Evolutionary conservation across 2,329 filamentous ascomycete species (phyloP).

Genomic region (Pseudogymnoascus sp.): DNA sequence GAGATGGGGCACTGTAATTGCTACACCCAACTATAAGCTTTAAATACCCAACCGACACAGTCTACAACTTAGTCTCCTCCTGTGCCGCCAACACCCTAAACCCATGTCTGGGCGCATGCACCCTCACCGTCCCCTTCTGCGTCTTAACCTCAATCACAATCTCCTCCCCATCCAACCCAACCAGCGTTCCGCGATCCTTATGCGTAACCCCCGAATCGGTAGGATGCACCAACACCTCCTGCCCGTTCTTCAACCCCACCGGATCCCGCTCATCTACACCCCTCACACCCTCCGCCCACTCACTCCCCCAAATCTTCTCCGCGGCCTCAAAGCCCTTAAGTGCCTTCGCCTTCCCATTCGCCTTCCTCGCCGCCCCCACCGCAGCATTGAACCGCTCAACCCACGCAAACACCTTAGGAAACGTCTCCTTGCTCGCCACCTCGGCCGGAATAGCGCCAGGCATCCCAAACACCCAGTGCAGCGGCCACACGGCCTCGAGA

Average conservation of each 20-base stretch:
- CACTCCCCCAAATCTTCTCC: conserved; percentile 35
- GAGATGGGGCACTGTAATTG: not conserved
- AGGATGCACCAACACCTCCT: conserved; percentile 42
- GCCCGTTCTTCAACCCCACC: conserved; percentile 42
- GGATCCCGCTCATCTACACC: conserved; percentile 43
- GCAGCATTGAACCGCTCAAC: conserved; percentile 49
- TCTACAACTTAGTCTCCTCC: conserved; percentile 23
- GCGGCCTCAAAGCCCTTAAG: conserved; percentile 48
- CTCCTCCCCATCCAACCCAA: conserved; percentile 44
- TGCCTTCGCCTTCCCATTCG: conserved; percentile 31
- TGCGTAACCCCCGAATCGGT: conserved; percentile 52
- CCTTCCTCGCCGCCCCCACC: conserved; percentile 34
- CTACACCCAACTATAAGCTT: conserved; percentile 11
- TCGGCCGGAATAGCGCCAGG: conserved; percentile 45
- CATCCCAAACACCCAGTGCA: conserved; percentile 55
- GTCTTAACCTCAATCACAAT: conserved; percentile 47
- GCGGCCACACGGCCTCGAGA: conserved; percentile 58
- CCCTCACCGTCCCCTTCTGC: conserved; percentile 36
- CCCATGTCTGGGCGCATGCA: conserved; percentile 54
- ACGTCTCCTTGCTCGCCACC: conserved; percentile 41
- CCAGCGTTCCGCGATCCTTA: conserved; percentile 47
- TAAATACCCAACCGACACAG: conserved; percentile 10
- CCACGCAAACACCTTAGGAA: conserved; percentile 56
- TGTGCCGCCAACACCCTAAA: conserved; percentile 38
- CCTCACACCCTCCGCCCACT: conserved; percentile 36